Percentiles rank a stretch among this genome's conserved stretches.
Evolutionary conservation across 1,139 yeast species (phyloP).

Genomic region (Geotrichum armillariae): DNA sequence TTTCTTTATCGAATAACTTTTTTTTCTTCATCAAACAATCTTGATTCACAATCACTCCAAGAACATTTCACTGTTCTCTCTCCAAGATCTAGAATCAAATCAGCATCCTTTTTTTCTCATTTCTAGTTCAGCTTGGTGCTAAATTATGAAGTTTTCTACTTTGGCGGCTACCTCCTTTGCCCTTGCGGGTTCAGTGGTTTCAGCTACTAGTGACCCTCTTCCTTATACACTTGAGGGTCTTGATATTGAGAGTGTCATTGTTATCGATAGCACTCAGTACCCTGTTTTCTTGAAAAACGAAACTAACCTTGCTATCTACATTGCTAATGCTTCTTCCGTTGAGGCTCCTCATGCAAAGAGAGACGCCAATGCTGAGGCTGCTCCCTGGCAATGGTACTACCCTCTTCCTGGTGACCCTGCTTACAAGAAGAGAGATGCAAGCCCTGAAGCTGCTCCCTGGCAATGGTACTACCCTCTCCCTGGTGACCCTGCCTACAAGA

Average conservation of each 20-base stretch:
- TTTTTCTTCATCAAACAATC: no score
- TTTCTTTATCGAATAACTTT: no score
- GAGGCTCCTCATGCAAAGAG: background rate
- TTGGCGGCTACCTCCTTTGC: no score
- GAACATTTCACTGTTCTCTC: no score
- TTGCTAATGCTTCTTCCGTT: background rate
- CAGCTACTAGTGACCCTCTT: no score
- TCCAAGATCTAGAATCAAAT: no score
- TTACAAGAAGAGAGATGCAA: background rate
- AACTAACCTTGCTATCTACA: constrained; percentile 3
- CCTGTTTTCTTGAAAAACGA: background rate
- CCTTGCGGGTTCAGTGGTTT: no score
- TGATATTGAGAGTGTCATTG: background rate
- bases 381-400: background rate
- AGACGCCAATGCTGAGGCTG: background rate
- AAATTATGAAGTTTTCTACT: no score
- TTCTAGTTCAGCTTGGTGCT: no score
- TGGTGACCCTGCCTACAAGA: background rate
- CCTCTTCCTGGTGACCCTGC: background rate
- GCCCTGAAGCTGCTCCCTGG: background rate
- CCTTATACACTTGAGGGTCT: constrained; percentile 2
- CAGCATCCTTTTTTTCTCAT: no score
- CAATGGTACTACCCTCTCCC: background rate
- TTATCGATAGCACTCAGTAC: background rate
- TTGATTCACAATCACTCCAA: no score